These are phyloP conservation scores for Microcyclosporella mali DNA, from an alignment of 2,329 filamentous ascomycete species.

Conservation along the genomic window DNA sequence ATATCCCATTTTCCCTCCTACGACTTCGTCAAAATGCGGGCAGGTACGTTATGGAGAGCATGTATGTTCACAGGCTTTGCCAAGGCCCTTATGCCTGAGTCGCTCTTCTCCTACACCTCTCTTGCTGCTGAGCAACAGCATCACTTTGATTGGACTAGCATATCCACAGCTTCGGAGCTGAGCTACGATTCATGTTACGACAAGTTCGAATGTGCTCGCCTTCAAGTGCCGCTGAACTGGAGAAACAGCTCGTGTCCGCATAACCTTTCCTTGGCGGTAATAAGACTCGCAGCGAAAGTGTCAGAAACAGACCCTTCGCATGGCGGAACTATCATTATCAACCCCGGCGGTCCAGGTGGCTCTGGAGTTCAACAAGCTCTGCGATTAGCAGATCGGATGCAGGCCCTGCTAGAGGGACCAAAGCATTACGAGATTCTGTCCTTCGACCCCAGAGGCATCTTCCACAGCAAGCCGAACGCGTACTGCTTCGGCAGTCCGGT, in stretches of 20 bases:
- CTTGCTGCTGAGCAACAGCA: no score
- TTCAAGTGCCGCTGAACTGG: slow-evolving; percentile 43
- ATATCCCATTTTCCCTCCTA: no score
- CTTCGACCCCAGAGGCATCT: slow-evolving; percentile 42
- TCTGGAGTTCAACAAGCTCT: slow-evolving; percentile 26
- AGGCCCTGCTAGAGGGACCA: slow-evolving; percentile 12
- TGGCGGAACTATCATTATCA: slow-evolving; percentile 37
- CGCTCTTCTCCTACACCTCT: no score
- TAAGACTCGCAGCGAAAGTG: slow-evolving; percentile 40
- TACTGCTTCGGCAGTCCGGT: slow-evolving; percentile 28
- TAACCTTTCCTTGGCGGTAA: slow-evolving; percentile 38
- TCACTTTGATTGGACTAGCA: slow-evolving; percentile 13
- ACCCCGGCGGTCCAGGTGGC: slow-evolving; percentile 39
- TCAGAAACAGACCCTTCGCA: slow-evolving; percentile 35
- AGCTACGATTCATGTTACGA: slow-evolving; percentile 34
- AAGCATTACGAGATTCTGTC: slow-evolving; percentile 40
- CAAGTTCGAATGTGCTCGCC: slow-evolving; percentile 43
- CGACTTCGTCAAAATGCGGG: no score
- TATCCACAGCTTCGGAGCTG: slow-evolving; percentile 10
- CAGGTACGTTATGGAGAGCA: no score
- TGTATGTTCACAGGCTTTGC: no score
- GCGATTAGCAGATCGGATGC: slow-evolving; percentile 13
- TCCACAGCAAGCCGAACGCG: slow-evolving; percentile 31
- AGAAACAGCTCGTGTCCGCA: slow-evolving; percentile 16
- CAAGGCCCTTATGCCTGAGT: no score